phyloP scores from a whole-genome alignment of 1,284 basidiomycete species.

The Puccinia brachypodii region DNA sequence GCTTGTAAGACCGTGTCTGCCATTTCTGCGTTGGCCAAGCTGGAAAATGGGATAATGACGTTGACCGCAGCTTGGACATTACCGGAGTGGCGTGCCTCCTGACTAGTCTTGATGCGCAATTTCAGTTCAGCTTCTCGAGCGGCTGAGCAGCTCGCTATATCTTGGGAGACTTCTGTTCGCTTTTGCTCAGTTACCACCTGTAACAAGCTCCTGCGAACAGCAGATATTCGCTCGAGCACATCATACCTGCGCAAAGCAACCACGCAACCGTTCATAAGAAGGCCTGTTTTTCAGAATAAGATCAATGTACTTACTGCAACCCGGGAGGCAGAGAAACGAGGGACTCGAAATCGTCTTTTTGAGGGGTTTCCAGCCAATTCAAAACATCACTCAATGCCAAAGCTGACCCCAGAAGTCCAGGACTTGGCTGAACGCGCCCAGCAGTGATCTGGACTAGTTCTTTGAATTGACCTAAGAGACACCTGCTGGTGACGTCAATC shows the following conservation, averaged over 20 bases:
- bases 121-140: slow-evolving; percentile 68
- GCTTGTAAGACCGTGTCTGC: slow-evolving; percentile 61
- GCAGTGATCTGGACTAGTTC: slow-evolving; percentile 66
- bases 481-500: slow-evolving; percentile 61
- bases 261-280: neutral
- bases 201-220: slow-evolving; percentile 78
- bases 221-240: slow-evolving; percentile 73
- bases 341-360: slow-evolving; percentile 21
- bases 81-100: slow-evolving; percentile 69
- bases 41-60: slow-evolving; percentile 73
- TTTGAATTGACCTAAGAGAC: slow-evolving; percentile 66
- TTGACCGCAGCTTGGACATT: slow-evolving; percentile 82
- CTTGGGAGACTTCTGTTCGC: slow-evolving; percentile 72
- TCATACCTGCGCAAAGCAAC: slow-evolving; percentile 65
- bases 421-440: slow-evolving; percentile 49
- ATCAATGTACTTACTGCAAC: slow-evolving; percentile 65
- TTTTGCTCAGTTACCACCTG: slow-evolving; percentile 68
- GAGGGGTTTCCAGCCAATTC: slow-evolving; percentile 4
- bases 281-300: slow-evolving; percentile 49
- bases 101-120: slow-evolving; percentile 72
- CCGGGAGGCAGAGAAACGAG: slow-evolving; percentile 60
- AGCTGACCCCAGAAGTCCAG: slow-evolving; percentile 50
- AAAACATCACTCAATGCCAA: slow-evolving; percentile 29
- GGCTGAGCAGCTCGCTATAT: slow-evolving; percentile 62
- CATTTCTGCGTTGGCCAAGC: slow-evolving; percentile 61